A percentile compares a stretch with the other conserved stretches of the same genome.
These are phyloP conservation scores for Monosporascus sp. DNA, from an alignment of 2,329 filamentous ascomycete species.

Conservation along the genomic window DNA sequence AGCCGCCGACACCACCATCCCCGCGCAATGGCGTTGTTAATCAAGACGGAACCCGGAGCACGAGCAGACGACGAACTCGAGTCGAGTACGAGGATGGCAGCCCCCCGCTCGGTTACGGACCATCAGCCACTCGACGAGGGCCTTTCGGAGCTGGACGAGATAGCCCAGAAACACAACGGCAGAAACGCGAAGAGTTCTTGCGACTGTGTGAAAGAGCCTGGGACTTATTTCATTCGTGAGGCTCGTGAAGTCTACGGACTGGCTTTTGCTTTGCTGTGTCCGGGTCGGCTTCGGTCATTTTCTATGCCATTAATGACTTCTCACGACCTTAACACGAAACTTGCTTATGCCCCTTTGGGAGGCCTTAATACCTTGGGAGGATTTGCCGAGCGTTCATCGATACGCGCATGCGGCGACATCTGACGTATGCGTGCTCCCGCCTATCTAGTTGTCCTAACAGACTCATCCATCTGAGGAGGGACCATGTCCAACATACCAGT, in stretches of 20 bases:
- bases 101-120: conserved; percentile 71
- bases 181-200: conserved; percentile 92
- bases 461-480: neutral
- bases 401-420: neutral
- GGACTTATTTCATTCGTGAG: conserved; percentile 92
- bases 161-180: conserved; percentile 73
- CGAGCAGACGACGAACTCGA: conserved; percentile 68
- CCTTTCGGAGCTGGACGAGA: conserved; percentile 79
- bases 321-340: neutral
- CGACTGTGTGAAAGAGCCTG: conserved; percentile 81
- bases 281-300: neutral
- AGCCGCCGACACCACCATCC: conserved; percentile 87
- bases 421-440: too few species aligned
- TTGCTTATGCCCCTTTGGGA: neutral
- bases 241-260: neutral
- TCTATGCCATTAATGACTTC: neutral
- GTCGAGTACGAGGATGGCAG: conserved; percentile 92
- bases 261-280: neutral
- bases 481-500: neutral
- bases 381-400: neutral
- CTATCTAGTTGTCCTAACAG: too few species aligned
- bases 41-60: conserved; percentile 50
- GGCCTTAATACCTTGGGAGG: neutral
- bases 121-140: conserved; percentile 54
- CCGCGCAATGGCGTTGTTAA: conserved; percentile 51